Evolutionary conservation across 139 green algal species (phyloP).

Genomic region (Mychonastes homosphaera): DNA sequence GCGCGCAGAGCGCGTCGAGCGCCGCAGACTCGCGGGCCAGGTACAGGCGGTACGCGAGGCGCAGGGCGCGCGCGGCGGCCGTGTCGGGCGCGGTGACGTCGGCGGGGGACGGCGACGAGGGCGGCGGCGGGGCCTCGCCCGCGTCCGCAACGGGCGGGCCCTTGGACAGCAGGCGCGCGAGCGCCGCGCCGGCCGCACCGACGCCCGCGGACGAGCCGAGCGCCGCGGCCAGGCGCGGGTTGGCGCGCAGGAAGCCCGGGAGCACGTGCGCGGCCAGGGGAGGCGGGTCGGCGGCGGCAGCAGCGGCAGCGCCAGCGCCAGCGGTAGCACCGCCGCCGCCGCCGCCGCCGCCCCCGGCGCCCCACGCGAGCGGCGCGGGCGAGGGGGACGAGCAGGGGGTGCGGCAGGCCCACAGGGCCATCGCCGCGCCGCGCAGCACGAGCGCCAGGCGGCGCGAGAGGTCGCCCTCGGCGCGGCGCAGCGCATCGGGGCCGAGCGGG

Average conservation of each 20-base stretch:
- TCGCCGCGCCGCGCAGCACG: constrained; percentile 3
- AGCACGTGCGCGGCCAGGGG: neutral
- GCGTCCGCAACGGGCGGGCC: neutral
- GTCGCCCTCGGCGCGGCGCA: neutral
- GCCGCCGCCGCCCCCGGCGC: neutral
- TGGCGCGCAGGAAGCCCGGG: neutral
- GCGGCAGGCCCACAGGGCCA: constrained; percentile 19
- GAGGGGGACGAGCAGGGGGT: constrained; percentile 2
- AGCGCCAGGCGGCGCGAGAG: neutral
- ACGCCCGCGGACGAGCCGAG: neutral
- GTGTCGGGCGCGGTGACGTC: no score
- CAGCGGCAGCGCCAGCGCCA: neutral
- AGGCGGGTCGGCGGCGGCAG: neutral
- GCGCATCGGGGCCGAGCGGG: constrained; percentile 1
- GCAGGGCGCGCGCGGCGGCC: constrained; percentile 19
- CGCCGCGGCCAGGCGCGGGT: neutral
- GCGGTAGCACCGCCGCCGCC: neutral
- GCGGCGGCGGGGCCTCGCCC: neutral
- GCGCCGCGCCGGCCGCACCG: neutral
- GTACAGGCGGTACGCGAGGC: constrained; percentile 32
- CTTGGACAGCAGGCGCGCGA: neutral
- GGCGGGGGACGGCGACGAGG: neutral
- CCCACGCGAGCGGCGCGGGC: neutral
- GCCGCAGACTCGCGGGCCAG: constrained; percentile 23
- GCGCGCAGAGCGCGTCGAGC: constrained; percentile 15